phyloP scores from a whole-genome alignment of 352 stramenopile species.

The Thraustochytrium aureum region DNA sequence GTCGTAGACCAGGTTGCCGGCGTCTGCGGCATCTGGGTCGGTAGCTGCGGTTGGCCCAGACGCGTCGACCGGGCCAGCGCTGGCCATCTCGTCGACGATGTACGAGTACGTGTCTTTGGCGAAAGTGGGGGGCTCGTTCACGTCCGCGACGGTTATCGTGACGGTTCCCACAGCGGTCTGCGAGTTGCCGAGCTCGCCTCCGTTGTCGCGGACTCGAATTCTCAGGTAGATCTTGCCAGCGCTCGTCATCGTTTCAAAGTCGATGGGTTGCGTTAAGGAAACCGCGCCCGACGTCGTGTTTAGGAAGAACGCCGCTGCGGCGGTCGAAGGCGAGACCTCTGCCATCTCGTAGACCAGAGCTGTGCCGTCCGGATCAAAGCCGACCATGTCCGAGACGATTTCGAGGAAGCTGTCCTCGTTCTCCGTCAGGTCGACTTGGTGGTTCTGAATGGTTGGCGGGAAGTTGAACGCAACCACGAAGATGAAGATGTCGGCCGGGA shows the following conservation, averaged over 20 bases:
- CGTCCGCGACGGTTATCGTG: slow-evolving; percentile 37
- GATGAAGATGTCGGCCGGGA: not conserved
- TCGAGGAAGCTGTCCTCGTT: not conserved
- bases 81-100: slow-evolving; percentile 20
- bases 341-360: slow-evolving; percentile 24
- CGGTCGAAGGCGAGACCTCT: not conserved
- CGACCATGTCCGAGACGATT: not conserved
- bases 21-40: slow-evolving; percentile 41
- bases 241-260: slow-evolving; percentile 47
- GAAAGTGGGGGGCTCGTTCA: slow-evolving; percentile 32
- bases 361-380: not conserved
- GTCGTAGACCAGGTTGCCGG: not conserved
- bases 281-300: not conserved
- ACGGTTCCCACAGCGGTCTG: not conserved
- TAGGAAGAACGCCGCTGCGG: not conserved
- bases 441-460: not conserved
- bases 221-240: not conserved
- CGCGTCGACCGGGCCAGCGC: not conserved
- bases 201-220: slow-evolving; percentile 19
- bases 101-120: not conserved
- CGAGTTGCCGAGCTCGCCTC: not conserved
- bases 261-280: not conserved
- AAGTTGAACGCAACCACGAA: slow-evolving; percentile 5
- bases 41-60: not conserved
- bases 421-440: not conserved